These are phyloP conservation scores for Fragaria ananassa DNA, from an alignment of 306 rosid species.

Conservation along the genomic window DNA sequence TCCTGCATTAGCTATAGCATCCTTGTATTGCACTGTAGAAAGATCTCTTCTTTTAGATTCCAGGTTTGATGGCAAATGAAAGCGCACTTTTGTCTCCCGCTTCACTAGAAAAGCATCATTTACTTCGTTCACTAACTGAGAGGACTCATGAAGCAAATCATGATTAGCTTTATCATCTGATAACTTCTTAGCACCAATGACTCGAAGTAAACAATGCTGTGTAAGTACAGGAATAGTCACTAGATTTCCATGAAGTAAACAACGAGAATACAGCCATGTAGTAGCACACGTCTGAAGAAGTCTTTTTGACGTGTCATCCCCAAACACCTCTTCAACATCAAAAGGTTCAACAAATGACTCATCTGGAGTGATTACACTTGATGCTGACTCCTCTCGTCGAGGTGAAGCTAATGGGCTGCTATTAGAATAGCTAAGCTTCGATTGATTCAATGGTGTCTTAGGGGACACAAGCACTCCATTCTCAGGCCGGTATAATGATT, in stretches of 20 bases:
- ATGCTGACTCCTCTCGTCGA: constrained; percentile 33
- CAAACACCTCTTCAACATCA: constrained; percentile 50
- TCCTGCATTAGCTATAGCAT: constrained; percentile 27
- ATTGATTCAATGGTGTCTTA: constrained; percentile 60
- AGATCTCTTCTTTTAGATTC: constrained; percentile 35
- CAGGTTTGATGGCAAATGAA: constrained; percentile 47
- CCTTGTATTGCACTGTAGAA: constrained; percentile 32
- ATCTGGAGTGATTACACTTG: constrained; percentile 33
- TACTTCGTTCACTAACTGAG: constrained; percentile 25
- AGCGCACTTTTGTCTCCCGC: constrained; percentile 50
- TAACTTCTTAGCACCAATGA: constrained; percentile 45
- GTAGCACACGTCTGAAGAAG: constrained; percentile 48
- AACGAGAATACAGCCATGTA: constrained; percentile 53
- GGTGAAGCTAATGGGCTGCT: constrained; percentile 44
- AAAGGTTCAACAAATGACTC: constrained; percentile 35
- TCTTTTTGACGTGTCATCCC: constrained; percentile 50
- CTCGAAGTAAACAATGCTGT: constrained; percentile 50
- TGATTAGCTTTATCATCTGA: constrained; percentile 26
- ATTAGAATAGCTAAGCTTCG: constrained; percentile 36
- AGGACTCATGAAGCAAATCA: constrained; percentile 31
- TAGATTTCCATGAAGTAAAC: constrained; percentile 66
- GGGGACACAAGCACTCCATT: constrained; percentile 56
- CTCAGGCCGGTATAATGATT: constrained; percentile 31
- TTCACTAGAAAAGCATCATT: constrained; percentile 49
- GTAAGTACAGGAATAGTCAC: constrained; percentile 59